phyloP scores from a whole-genome alignment of 2,329 filamentous ascomycete genomes.

The Colletotrichum salicis region DNA sequence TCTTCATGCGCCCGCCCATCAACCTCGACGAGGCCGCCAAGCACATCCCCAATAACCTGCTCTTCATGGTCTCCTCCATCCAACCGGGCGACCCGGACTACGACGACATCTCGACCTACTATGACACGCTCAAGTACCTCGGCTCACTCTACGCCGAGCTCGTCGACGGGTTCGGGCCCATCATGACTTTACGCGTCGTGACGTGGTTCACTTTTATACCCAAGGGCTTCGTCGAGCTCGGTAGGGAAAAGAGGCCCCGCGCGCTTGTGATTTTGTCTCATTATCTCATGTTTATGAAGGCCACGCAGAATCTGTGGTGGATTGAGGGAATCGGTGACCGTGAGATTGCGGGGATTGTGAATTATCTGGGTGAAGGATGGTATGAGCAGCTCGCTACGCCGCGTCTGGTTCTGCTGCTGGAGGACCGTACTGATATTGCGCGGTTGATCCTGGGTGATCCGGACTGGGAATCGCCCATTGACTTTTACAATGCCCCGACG shows the following conservation, averaged over 20 bases:
- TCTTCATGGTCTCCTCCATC: slow-evolving; percentile 61
- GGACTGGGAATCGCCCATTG: slow-evolving; percentile 49
- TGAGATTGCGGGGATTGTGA: slow-evolving; percentile 56
- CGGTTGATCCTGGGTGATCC: slow-evolving; percentile 57
- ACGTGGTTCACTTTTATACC: slow-evolving; percentile 65
- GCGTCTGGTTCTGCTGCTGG: slow-evolving; percentile 46
- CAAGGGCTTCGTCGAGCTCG: slow-evolving; percentile 54
- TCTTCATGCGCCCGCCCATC: slow-evolving; percentile 62
- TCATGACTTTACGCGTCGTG: slow-evolving; percentile 61
- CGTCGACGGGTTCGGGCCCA: slow-evolving; percentile 53
- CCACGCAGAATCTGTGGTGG: slow-evolving; percentile 61
- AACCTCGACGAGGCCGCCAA: slow-evolving; percentile 53
- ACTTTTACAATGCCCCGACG: slow-evolving; percentile 1
- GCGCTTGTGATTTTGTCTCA: slow-evolving; percentile 64
- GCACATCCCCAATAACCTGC: slow-evolving; percentile 58
- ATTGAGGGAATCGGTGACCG: slow-evolving; percentile 56
- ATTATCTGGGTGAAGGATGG: slow-evolving; percentile 54
- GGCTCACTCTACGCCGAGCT: slow-evolving; percentile 64
- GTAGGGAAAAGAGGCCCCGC: slow-evolving; percentile 53
- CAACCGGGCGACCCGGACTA: slow-evolving; percentile 54
- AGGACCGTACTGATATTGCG: slow-evolving; percentile 49
- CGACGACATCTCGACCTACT: slow-evolving; percentile 52
- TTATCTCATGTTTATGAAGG: slow-evolving; percentile 62
- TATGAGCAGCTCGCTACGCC: slow-evolving; percentile 54
- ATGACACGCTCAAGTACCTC: slow-evolving; percentile 58